phyloP scores from a whole-genome alignment of 2,329 filamentous ascomycete species.

The Fusarium sulawesiense region DNA sequence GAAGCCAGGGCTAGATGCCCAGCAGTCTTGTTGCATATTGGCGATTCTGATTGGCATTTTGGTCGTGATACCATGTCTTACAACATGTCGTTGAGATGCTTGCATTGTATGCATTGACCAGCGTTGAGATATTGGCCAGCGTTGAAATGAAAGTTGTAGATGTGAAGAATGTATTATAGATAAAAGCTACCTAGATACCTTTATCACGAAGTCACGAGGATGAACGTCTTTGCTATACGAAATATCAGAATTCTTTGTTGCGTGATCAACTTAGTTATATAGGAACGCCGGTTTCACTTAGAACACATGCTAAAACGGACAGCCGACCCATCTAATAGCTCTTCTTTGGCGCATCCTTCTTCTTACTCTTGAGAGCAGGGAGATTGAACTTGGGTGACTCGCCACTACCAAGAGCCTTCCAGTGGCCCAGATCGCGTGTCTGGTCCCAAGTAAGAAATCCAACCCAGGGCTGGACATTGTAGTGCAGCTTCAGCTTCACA shows the following conservation, averaged over 20 bases:
- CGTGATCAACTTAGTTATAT: slow-evolving; percentile 12
- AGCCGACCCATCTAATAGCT: slow-evolving; percentile 23
- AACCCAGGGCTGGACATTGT: slow-evolving; percentile 98
- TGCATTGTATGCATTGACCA: slow-evolving; percentile 12
- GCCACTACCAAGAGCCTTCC: slow-evolving; percentile 75
- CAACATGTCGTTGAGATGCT: slow-evolving; percentile 13
- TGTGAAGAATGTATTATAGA: slow-evolving; percentile 42
- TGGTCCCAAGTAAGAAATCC: slow-evolving; percentile 87
- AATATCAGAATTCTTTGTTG: not conserved
- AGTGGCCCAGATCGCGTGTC: slow-evolving; percentile 65
- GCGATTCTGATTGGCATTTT: not conserved
- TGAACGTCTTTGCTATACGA: slow-evolving; percentile 7
- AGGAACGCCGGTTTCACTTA: slow-evolving; percentile 36
- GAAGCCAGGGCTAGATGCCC: slow-evolving; percentile 38
- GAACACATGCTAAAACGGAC: slow-evolving; percentile 1
- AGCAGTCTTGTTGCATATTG: slow-evolving; percentile 1
- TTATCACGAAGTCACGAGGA: slow-evolving; percentile 43
- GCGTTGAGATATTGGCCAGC: slow-evolving; percentile 13
- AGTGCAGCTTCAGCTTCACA: slow-evolving; percentile 84
- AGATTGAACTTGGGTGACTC: slow-evolving; percentile 72
- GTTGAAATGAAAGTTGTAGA: slow-evolving; percentile 13
- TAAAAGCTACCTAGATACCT: slow-evolving; percentile 32
- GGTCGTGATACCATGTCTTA: slow-evolving; percentile 10
- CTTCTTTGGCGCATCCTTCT: slow-evolving; percentile 45
- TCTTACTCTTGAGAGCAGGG: slow-evolving; percentile 73